phyloP scores from a whole-genome alignment of 208 protist genomes.

The Crithidia expoeki region DNA sequence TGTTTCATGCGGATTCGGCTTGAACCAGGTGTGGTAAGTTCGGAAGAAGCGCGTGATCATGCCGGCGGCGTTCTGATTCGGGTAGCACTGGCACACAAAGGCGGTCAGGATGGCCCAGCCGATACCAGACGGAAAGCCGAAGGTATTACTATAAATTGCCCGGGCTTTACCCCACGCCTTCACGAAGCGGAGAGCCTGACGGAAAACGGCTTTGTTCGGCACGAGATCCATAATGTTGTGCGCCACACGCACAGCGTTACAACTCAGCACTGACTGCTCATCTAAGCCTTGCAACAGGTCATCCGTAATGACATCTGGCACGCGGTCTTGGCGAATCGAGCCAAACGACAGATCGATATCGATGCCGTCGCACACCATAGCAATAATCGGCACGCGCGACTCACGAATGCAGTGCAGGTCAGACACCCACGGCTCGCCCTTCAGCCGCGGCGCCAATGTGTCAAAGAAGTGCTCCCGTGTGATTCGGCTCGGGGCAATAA shows the following conservation, averaged over 20 bases:
- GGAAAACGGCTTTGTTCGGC: conserved; percentile 95
- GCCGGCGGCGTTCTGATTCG: conserved; percentile 92
- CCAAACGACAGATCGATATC: conserved; percentile 98
- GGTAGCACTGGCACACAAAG: conserved; percentile 97
- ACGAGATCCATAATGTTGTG: conserved; percentile 97
- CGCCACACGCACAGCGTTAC: conserved; percentile 97
- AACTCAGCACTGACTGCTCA: conserved; percentile 92
- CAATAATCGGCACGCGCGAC: conserved; percentile 97
- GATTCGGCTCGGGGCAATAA: conserved; percentile 93
- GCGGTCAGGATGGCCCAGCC: conserved; percentile 97
- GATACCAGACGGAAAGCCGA: conserved; percentile 97
- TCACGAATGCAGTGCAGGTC: conserved; percentile 94
- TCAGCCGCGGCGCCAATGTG: conserved; percentile 81
- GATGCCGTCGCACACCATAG: conserved; percentile 95
- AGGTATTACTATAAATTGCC: conserved; percentile 96
- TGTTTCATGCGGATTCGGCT: conserved; percentile 82
- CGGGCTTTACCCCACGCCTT: conserved; percentile 97
- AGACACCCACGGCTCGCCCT: conserved; percentile 76
- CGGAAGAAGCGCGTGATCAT: conserved; percentile 96
- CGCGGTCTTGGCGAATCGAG: conserved; percentile 80
- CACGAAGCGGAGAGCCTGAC: conserved; percentile 94
- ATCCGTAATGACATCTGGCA: conserved; percentile 95
- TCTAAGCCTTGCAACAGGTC: conserved; percentile 93
- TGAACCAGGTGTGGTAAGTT: conserved; percentile 92
- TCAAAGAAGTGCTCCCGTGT: conserved; percentile 95